phyloP scores from a whole-genome alignment of 2,329 filamentous ascomycete genomes.

The Leptographium procerum region DNA sequence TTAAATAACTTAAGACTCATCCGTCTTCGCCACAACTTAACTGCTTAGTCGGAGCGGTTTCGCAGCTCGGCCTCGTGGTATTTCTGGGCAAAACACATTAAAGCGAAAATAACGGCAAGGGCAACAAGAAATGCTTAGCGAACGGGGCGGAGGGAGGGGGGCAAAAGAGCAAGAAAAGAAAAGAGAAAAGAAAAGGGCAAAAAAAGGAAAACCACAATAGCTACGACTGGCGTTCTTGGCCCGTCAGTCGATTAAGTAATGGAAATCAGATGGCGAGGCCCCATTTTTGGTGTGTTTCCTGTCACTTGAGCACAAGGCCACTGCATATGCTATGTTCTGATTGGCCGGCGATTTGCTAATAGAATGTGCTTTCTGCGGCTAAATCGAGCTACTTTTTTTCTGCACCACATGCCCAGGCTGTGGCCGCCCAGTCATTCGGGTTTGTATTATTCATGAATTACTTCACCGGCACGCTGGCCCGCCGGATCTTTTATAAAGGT shows the following conservation, averaged over 20 bases:
- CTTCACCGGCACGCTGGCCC: slow-evolving; percentile 2
- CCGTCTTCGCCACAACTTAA: slow-evolving; percentile 5
- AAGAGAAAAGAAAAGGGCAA: not conserved
- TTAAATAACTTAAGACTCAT: not conserved
- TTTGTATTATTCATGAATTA: slow-evolving; percentile 13
- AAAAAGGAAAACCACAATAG: not conserved
- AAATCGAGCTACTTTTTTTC: not conserved
- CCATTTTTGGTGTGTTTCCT: not conserved
- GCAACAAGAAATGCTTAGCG: not conserved
- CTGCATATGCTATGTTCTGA: not conserved
- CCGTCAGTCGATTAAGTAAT: slow-evolving; percentile 8
- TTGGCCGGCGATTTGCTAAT: slow-evolving; percentile 14
- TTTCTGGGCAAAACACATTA: not conserved
- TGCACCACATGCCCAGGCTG: not conserved
- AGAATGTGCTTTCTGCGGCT: not conserved
- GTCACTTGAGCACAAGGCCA: slow-evolving; percentile 8
- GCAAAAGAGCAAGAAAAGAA: not conserved
- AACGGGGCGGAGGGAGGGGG: not conserved
- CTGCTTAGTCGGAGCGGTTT: not conserved
- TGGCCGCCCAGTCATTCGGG: slow-evolving; percentile 8
- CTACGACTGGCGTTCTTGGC: not conserved
- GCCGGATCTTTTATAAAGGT: not conserved
- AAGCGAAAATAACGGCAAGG: not conserved
- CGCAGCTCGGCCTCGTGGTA: not conserved
- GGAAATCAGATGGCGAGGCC: not conserved